These are phyloP conservation scores for Pythium rhizo-oryzae DNA, from an alignment of 352 stramenopile genomes.

Conservation along the genomic window DNA sequence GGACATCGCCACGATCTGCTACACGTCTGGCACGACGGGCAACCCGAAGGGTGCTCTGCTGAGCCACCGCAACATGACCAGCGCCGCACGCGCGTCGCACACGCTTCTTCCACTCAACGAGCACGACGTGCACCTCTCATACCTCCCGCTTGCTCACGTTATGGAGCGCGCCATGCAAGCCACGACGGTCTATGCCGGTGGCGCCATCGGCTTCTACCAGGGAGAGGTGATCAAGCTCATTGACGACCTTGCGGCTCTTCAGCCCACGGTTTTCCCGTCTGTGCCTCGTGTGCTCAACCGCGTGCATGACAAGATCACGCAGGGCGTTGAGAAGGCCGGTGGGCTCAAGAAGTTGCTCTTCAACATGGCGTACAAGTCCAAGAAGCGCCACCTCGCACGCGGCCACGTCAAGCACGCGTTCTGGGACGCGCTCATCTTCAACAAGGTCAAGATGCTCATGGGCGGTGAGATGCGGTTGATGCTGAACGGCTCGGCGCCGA, in stretches of 20 bases:
- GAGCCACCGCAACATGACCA: constrained; percentile 54
- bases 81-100: constrained; percentile 35
- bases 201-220: constrained; percentile 71
- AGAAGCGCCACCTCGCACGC: constrained; percentile 36
- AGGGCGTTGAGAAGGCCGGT: constrained; percentile 31
- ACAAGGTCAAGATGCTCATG: constrained; percentile 92
- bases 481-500: constrained; percentile 93
- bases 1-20: constrained; percentile 95
- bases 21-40: constrained; percentile 77
- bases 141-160: constrained; percentile 96
- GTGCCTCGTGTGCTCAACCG: constrained; percentile 94
- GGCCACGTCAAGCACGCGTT: constrained; percentile 61
- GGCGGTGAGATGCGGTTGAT: constrained; percentile 92
- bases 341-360: constrained; percentile 40
- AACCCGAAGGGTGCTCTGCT: constrained; percentile 75
- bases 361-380: constrained; percentile 44
- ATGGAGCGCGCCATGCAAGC: constrained; percentile 92
- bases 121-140: constrained; percentile 55
- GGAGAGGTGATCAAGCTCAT: constrained; percentile 91
- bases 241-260: constrained; percentile 92
- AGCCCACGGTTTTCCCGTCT: constrained; percentile 90
- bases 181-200: constrained; percentile 80
- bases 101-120: constrained; percentile 34
- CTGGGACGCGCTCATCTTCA: constrained; percentile 96
- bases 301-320: constrained; percentile 81